Evolutionary conservation across 2,329 filamentous ascomycete genomes (phyloP).

Genomic region (Talaromyces verruculosus): DNA sequence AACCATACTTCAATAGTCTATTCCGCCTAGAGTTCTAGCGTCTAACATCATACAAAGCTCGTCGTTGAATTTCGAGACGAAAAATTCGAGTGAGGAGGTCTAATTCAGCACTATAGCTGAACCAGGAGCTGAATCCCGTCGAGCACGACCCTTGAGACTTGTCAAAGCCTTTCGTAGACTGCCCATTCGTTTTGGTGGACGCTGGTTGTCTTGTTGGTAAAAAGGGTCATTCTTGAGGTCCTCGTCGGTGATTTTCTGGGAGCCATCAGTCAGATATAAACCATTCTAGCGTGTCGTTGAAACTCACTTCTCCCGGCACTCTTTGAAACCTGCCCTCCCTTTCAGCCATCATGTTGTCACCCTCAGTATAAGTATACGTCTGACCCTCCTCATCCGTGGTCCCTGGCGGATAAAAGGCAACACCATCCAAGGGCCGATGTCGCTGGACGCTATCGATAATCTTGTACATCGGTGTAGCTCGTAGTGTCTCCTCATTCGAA

Average conservation of each 20-base stretch:
- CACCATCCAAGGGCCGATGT: constrained; percentile 79
- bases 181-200: constrained; percentile 18
- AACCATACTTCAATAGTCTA: not conserved
- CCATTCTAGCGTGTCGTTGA: not conserved
- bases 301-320: constrained; percentile 69
- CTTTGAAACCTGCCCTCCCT: constrained; percentile 65
- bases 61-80: not conserved
- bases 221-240: constrained; percentile 44
- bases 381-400: constrained; percentile 66
- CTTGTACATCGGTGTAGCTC: constrained; percentile 76
- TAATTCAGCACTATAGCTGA: constrained; percentile 5
- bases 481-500: constrained; percentile 73
- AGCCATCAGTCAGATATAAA: not conserved
- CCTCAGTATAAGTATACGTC: constrained; percentile 76
- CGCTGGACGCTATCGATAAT: constrained; percentile 69
- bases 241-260: constrained; percentile 42
- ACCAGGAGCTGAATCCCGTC: constrained; percentile 15
- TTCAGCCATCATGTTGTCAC: constrained; percentile 81
- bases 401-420: constrained; percentile 73
- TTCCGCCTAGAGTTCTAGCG: not conserved
- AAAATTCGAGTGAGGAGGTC: not conserved
- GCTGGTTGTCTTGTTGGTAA: constrained; percentile 27
- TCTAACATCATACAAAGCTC: not conserved
- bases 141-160: constrained; percentile 18
- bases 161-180: constrained; percentile 22